Evolutionary conservation across 1,284 basidiomycete genomes (phyloP).

Genomic region (Ustilago bromivora): DNA sequence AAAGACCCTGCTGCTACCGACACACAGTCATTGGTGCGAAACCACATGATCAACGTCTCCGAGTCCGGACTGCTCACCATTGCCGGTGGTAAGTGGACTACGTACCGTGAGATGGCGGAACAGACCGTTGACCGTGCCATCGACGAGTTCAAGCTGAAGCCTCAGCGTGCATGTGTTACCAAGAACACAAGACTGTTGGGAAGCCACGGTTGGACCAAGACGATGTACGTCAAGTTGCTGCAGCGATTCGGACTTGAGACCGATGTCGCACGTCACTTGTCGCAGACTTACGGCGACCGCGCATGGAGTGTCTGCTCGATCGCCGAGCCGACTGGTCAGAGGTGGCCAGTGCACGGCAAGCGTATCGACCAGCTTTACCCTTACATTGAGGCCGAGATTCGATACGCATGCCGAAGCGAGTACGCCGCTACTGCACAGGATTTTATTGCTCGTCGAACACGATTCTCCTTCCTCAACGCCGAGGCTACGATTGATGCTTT

Average conservation of each 20-base stretch:
- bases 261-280: slow-evolving; percentile 91
- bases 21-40: slow-evolving; percentile 90
- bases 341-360: slow-evolving; percentile 87
- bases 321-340: slow-evolving; percentile 80
- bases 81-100: slow-evolving; percentile 98
- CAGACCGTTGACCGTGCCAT: slow-evolving; percentile 93
- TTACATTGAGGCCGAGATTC: slow-evolving; percentile 93
- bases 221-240: slow-evolving; percentile 96
- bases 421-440: slow-evolving; percentile 91
- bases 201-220: slow-evolving; percentile 92
- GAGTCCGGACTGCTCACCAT: slow-evolving; percentile 89
- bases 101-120: slow-evolving; percentile 92
- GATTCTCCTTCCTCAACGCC: slow-evolving; percentile 92
- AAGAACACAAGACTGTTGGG: slow-evolving; percentile 86
- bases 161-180: slow-evolving; percentile 77
- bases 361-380: slow-evolving; percentile 83
- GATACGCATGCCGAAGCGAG: slow-evolving; percentile 89
- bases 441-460: slow-evolving; percentile 89
- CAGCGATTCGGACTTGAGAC: slow-evolving; percentile 86
- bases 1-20: slow-evolving; percentile 83
- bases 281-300: slow-evolving; percentile 94
- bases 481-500: slow-evolving; percentile 86
- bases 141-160: slow-evolving; percentile 79
- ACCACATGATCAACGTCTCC: slow-evolving; percentile 90
- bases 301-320: slow-evolving; percentile 93